phyloP scores from a whole-genome alignment of 768 basidiomycete genomes.

The Neoboletus brunneissimus region DNA sequence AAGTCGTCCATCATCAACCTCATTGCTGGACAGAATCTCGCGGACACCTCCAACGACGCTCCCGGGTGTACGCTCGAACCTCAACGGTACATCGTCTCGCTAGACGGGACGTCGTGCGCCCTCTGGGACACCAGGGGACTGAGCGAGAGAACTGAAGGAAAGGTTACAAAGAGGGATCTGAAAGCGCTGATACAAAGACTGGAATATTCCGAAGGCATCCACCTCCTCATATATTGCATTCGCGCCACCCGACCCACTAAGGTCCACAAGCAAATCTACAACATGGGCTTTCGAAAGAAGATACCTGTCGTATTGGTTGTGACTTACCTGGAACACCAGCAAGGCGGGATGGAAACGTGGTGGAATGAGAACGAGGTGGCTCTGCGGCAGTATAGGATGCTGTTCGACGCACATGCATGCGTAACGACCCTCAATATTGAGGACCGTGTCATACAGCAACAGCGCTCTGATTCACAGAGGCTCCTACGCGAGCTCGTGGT shows the following conservation, averaged over 20 bases:
- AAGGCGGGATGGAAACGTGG: neutral
- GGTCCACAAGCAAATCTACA: neutral
- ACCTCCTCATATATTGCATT: neutral
- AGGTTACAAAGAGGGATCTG: neutral
- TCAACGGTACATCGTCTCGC: neutral
- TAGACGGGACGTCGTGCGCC: neutral
- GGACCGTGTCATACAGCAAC: neutral
- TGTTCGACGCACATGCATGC: neutral
- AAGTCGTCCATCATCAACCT: conserved; percentile 12
- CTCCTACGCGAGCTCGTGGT: neutral
- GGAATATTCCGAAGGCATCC: neutral
- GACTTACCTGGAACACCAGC: too few relatives aligned
- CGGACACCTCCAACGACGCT: neutral
- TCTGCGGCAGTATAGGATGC: neutral
- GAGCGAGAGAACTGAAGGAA: neutral
- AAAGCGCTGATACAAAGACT: neutral
- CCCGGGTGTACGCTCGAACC: conserved; percentile 5
- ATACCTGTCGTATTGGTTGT: conserved; percentile 8
- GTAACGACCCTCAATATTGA: neutral
- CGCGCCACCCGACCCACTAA: neutral
- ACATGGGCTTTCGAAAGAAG: neutral
- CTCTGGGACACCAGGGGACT: neutral
- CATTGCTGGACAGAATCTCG: neutral
- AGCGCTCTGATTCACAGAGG: neutral
- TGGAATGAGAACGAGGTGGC: neutral